Evolutionary conservation across 345 rosid genomes (phyloP).

Genomic region (Nephelium lappaceum): DNA sequence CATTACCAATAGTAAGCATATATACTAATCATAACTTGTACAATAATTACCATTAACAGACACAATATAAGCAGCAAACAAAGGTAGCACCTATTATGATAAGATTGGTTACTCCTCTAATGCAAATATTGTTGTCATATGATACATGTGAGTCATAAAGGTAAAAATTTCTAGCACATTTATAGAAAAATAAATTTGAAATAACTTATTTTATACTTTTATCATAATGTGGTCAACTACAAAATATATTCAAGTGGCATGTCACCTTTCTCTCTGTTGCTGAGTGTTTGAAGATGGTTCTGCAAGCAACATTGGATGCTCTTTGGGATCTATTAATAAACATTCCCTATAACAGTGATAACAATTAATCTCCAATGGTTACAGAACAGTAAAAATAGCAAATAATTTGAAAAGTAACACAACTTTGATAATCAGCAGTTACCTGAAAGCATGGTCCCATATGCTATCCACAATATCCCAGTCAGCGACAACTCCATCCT

Average conservation of each 20-base stretch:
- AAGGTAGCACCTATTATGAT: not conserved
- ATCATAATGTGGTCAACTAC: not conserved
- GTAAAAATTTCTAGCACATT: not conserved
- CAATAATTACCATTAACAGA: not conserved
- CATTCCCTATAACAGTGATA: conserved; percentile 56
- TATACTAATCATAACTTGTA: not conserved
- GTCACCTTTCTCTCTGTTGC: conserved; percentile 58
- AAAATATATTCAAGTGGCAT: not conserved
- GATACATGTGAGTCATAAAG: not conserved
- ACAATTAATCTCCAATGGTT: not conserved
- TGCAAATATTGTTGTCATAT: not conserved
- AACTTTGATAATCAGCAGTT: conserved; percentile 19
- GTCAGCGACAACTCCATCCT: conserved; percentile 89
- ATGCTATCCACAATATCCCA: conserved; percentile 95
- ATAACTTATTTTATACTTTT: not conserved
- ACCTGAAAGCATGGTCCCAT: conserved; percentile 99
- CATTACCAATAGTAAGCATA: not conserved
- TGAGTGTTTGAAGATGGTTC: conserved; percentile 89
- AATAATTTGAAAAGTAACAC: not conserved
- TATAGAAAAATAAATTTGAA: not conserved
- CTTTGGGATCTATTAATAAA: conserved; percentile 81
- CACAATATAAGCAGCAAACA: not conserved
- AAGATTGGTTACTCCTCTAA: not conserved
- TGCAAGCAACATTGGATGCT: conserved; percentile 96
- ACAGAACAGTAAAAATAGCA: conserved; percentile 1